Conservation (phyloP, 305 asterid species). For the Striga hermonthica region DNA sequence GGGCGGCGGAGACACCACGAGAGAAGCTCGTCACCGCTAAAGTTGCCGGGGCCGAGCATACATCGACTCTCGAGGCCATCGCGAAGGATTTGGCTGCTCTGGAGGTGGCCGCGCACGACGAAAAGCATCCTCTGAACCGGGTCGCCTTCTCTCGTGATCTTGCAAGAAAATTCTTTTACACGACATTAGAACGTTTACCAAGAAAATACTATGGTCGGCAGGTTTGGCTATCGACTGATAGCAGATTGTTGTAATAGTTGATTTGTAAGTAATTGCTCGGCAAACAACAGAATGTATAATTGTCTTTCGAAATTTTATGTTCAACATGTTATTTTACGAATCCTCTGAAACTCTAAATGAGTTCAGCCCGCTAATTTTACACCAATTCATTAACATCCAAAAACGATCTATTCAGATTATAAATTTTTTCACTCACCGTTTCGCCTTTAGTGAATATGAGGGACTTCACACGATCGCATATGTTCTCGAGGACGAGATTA, state of each 20-base stretch:
- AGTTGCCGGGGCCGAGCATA: constrained; percentile 97
- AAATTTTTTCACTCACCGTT: constrained; percentile 48
- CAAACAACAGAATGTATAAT: too few relatives aligned
- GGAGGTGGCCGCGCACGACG: constrained; percentile 94
- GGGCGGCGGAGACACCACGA: constrained; percentile 96
- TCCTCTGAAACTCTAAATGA: too few relatives aligned
- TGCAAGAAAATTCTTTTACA: not conserved
- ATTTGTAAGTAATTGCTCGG: too few relatives aligned
- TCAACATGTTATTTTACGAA: too few relatives aligned
- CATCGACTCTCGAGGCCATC: constrained; percentile 86
- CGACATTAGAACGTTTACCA: too few relatives aligned
- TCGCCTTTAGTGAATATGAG: constrained; percentile 93
- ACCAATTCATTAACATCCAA: not conserved
- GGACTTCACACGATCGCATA: constrained; percentile 93
- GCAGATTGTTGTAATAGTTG: too few relatives aligned
- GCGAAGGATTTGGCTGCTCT: constrained; percentile 87
- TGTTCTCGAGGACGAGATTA: constrained; percentile 81
- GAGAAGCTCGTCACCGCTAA: constrained; percentile 93
- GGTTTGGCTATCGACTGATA: too few relatives aligned
- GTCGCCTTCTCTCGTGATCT: constrained; percentile 93
- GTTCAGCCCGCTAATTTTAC: too few relatives aligned
- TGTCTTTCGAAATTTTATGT: too few relatives aligned
- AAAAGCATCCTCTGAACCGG: constrained; percentile 91
- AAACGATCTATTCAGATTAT: not conserved
- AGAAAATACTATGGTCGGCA: too few relatives aligned